Percentiles rank a stretch among this genome's conserved stretches.
Conservation (phyloP, 2,329 filamentous ascomycete species). For the Sporothrix euskadiensis region DNA sequence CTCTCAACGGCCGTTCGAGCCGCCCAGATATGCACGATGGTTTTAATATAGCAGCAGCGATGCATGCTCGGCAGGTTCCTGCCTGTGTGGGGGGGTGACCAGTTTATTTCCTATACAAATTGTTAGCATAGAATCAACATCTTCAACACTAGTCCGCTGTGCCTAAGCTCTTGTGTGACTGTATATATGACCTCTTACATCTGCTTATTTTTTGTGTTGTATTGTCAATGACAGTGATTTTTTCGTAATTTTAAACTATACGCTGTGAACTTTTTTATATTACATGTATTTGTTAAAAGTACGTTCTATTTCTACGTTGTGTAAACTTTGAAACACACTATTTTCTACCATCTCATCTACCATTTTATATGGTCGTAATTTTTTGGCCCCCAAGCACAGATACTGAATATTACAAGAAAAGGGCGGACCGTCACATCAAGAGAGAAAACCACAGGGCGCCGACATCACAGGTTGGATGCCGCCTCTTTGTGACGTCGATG, state of each 20-base stretch:
- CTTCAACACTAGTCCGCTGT: not conserved
- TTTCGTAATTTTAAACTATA: not conserved
- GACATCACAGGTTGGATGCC: not conserved
- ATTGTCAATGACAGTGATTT: not conserved
- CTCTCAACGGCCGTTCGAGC: not conserved
- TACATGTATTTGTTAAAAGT: not conserved
- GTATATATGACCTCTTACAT: not conserved
- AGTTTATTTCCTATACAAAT: not conserved
- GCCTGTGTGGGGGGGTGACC: not conserved
- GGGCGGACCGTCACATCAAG: not conserved
- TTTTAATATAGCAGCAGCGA: not conserved
- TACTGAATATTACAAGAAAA: not conserved
- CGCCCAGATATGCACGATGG: not conserved
- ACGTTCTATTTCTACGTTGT: not conserved
- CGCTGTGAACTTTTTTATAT: not conserved
- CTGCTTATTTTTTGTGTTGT: not conserved
- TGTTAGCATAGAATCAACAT: not conserved
- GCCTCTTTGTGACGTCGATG: slow-evolving; percentile 14
- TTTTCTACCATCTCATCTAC: not conserved
- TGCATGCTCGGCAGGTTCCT: not conserved
- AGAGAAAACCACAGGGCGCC: not conserved
- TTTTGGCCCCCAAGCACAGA: not conserved
- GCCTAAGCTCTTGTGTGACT: not conserved
- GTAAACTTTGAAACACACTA: not conserved
- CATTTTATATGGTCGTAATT: not conserved